Percentiles rank a stretch among this genome's conserved stretches.
Evolutionary conservation across 2,329 filamentous ascomycete genomes (phyloP).

Genomic region (Talaromyces sp.): DNA sequence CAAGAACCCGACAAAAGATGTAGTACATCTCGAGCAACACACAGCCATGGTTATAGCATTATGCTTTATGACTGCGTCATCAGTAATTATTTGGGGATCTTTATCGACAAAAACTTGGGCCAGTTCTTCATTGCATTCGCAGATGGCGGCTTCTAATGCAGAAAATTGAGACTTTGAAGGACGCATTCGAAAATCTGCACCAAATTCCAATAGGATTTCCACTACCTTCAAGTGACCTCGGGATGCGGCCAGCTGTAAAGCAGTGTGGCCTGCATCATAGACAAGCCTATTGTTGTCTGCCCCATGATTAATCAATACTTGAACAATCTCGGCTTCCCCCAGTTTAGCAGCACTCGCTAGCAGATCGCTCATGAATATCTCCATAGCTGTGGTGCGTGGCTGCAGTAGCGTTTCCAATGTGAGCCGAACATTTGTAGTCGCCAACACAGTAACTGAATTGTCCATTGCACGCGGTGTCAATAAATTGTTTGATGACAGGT

Average conservation of each 20-base stretch:
- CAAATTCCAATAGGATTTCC: slow-evolving; percentile 15
- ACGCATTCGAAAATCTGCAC: slow-evolving; percentile 16
- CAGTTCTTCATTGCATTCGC: slow-evolving; percentile 13
- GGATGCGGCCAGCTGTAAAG: slow-evolving; percentile 15
- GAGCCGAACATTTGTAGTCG: slow-evolving; percentile 9
- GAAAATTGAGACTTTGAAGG: slow-evolving; percentile 10
- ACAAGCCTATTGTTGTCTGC: too few species aligned
- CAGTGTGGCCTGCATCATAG: slow-evolving; percentile 11
- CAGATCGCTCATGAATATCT: slow-evolving; percentile 16
- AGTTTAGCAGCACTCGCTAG: slow-evolving; percentile 15
- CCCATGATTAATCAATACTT: slow-evolving; percentile 12
- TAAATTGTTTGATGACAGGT: slow-evolving; percentile 17
- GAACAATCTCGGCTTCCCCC: slow-evolving; percentile 13
- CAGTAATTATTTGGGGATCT: slow-evolving; percentile 15
- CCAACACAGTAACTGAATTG: slow-evolving; percentile 12
- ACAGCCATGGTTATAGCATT: slow-evolving; percentile 7
- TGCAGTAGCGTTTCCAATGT: slow-evolving; percentile 11
- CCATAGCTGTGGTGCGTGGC: slow-evolving; percentile 12
- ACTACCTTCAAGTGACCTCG: slow-evolving; percentile 14
- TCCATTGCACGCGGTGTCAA: slow-evolving; percentile 8
- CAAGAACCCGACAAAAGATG: slow-evolving; percentile 30
- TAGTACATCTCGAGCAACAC: slow-evolving; percentile 6
- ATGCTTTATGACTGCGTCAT: neutral
- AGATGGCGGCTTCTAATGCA: slow-evolving; percentile 13
- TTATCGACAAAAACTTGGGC: slow-evolving; percentile 15